Conservation (phyloP, 2,329 filamentous ascomycete genomes). For the Colletotrichum sp. region DNA sequence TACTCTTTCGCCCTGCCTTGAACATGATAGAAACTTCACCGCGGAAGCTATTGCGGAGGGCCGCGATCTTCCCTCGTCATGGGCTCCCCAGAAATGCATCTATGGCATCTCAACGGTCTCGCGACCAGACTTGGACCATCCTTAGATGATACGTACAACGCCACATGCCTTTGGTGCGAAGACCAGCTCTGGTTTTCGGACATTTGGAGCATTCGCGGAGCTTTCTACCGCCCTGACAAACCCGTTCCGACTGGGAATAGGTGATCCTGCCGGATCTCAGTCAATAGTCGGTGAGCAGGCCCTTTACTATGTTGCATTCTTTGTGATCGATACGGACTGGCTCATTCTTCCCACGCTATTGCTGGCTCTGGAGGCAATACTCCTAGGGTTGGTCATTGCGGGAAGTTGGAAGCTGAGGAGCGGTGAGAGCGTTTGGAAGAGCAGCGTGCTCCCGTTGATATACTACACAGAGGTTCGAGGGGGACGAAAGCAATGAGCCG, state of each 20-base stretch:
- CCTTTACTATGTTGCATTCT: not conserved
- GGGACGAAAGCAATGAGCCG: fast-evolving
- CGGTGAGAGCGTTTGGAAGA: not conserved
- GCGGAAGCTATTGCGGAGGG: not conserved
- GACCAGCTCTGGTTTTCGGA: not conserved
- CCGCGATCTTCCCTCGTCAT: not conserved
- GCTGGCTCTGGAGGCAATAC: not conserved
- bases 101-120: not conserved
- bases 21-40: not conserved
- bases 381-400: not conserved
- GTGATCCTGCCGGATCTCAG: not conserved
- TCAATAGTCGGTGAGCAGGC: not conserved
- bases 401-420: not conserved
- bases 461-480: not conserved
- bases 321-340: not conserved
- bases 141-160: not conserved
- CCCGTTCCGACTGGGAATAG: not conserved
- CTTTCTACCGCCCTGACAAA: not conserved
- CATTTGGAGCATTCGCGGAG: not conserved
- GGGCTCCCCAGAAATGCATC: not conserved
- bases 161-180: not conserved
- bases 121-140: not conserved
- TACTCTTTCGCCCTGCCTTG: not conserved
- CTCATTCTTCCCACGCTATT: not conserved
- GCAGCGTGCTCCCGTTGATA: not conserved